phyloP scores from a whole-genome alignment of 345 rosid species.

The Arabidopsis arenosa region DNA sequence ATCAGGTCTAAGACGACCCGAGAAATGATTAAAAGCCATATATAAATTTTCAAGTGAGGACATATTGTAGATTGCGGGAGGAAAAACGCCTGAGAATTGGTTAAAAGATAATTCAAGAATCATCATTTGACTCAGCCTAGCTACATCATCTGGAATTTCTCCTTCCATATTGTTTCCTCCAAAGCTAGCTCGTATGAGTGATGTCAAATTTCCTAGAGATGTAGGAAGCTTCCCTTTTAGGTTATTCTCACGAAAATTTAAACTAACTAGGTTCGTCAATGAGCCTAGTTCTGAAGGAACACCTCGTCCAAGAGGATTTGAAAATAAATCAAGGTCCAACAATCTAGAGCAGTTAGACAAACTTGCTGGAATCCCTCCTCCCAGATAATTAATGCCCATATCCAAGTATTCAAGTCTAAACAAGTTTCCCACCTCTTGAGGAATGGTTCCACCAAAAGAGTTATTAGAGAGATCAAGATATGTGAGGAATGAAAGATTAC shows the following conservation, averaged over 20 bases:
- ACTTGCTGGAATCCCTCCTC: background rate
- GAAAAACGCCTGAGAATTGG: background rate
- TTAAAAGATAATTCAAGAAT: rapidly evolving
- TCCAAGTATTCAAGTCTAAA: background rate
- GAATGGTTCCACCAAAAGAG: background rate
- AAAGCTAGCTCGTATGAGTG: background rate
- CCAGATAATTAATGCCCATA: rapidly evolving
- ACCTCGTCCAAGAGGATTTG: background rate
- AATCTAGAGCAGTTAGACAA: background rate
- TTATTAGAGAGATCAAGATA: background rate
- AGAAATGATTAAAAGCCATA: rapidly evolving
- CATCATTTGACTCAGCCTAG: background rate
- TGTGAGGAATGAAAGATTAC: background rate
- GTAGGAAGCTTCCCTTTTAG: background rate
- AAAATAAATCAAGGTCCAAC: background rate
- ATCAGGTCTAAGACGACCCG: background rate
- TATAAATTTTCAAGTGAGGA: background rate
- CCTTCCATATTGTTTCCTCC: background rate
- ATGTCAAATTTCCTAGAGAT: background rate
- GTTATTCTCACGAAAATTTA: background rate
- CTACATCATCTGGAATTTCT: background rate
- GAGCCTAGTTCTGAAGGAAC: background rate
- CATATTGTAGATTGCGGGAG: background rate
- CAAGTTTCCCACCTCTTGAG: background rate
- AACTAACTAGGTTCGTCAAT: background rate